A percentile compares a stretch with the other conserved stretches of the same genome.
Evolutionary conservation across 2,329 filamentous ascomycete species (phyloP).

Genomic region (Cadophora gregata): DNA sequence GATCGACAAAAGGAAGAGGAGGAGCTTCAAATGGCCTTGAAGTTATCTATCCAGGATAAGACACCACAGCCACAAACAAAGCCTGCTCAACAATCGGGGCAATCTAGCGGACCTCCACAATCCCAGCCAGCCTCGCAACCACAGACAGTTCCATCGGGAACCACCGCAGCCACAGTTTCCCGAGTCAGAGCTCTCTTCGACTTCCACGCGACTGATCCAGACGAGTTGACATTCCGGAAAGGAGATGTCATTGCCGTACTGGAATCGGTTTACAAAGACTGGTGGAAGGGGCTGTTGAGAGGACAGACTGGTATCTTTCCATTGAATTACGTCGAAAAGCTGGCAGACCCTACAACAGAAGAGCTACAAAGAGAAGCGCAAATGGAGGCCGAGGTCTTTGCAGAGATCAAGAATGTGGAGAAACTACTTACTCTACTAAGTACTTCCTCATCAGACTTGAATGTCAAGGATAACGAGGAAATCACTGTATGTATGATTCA

Average conservation of each 20-base stretch:
- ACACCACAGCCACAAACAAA: constrained; percentile 60
- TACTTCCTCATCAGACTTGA: constrained; percentile 78
- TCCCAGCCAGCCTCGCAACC: constrained; percentile 49
- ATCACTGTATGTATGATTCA: constrained; percentile 69
- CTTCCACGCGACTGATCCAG: constrained; percentile 91
- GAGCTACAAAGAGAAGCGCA: constrained; percentile 95
- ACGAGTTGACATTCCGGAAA: constrained; percentile 94
- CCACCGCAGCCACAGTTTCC: constrained; percentile 94
- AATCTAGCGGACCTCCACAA: constrained; percentile 47
- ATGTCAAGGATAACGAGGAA: constrained; percentile 94
- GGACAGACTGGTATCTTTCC: constrained; percentile 98
- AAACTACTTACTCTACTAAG: constrained; percentile 88
- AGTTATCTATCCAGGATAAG: constrained; percentile 90
- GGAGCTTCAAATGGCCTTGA: constrained; percentile 94
- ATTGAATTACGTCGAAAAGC: constrained; percentile 97
- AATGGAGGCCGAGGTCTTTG: constrained; percentile 86
- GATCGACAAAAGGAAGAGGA: constrained; percentile 97
- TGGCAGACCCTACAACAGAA: constrained; percentile 91
- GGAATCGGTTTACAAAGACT: constrained; percentile 98
- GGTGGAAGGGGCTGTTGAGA: constrained; percentile 96
- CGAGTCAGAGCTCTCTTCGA: constrained; percentile 93
- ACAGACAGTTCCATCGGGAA: constrained; percentile 75
- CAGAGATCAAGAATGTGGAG: constrained; percentile 78
- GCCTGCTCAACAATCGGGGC: constrained; percentile 45
- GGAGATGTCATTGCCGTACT: constrained; percentile 97